Conservation (phyloP, 163 green algal species). For the Chlorella variabilis region DNA sequence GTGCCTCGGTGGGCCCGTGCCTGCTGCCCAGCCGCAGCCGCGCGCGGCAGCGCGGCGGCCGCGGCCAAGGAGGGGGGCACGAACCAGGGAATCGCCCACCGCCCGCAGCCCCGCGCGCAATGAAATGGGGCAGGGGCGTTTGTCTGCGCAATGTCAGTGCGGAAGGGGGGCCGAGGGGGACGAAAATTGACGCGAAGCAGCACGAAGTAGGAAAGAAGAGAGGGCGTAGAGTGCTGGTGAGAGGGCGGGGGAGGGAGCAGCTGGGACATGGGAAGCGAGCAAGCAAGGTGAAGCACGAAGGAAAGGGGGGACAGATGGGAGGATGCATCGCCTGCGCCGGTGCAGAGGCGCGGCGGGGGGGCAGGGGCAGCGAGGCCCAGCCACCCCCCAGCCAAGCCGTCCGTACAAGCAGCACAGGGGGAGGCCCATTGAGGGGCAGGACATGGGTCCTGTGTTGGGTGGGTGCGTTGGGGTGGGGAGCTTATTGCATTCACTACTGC, state of each 20-base stretch:
- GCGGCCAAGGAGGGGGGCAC: too few species aligned
- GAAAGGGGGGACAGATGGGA: neutral
- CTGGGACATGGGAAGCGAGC: neutral
- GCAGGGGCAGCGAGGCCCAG: neutral
- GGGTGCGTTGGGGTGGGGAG: too few species aligned
- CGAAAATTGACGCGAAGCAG: slow-evolving; percentile 17
- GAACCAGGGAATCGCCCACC: slow-evolving; percentile 6
- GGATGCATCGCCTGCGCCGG: neutral
- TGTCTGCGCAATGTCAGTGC: slow-evolving; percentile 21
- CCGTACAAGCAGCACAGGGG: too few species aligned
- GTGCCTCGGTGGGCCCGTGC: too few species aligned
- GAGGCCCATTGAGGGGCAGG: too few species aligned
- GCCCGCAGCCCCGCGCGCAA: slow-evolving; percentile 10
- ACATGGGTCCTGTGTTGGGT: too few species aligned
- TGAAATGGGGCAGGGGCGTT: slow-evolving; percentile 16
- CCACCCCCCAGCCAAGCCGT: too few species aligned
- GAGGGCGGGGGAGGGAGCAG: neutral
- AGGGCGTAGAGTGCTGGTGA: neutral
- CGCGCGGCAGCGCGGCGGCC: neutral
- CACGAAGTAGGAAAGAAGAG: slow-evolving; percentile 5
- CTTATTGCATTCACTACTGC: too few species aligned
- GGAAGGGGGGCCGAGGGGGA: slow-evolving; percentile 2
- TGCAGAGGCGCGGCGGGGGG: too few species aligned
- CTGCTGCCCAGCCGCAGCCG: neutral
- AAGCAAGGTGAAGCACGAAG: neutral